Percentiles rank a stretch among this genome's conserved stretches.
Evolutionary conservation across 768 basidiomycete genomes (phyloP).

Genomic region (Hemileccinum impolitum): DNA sequence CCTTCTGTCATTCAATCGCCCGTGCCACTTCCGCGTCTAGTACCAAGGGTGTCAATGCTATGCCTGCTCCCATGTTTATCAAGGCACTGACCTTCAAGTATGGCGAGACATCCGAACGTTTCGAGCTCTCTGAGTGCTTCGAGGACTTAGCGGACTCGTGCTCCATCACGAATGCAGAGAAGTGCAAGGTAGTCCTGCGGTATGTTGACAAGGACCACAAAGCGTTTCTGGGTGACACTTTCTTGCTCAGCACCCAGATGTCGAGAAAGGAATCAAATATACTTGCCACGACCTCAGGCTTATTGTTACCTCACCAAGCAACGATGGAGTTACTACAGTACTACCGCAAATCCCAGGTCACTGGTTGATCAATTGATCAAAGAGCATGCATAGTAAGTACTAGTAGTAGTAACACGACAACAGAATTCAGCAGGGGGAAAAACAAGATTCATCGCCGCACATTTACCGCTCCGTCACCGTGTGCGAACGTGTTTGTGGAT

Average conservation of each 20-base stretch:
- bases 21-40: no score
- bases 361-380: no score
- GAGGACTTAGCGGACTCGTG: neutral
- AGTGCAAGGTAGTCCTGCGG: neutral
- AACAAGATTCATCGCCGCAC: no score
- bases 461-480: no score
- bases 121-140: conserved; percentile 6
- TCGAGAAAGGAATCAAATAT: conserved; percentile 1
- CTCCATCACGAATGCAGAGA: neutral
- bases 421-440: no score
- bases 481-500: no score
- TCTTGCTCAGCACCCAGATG: neutral
- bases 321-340: neutral
- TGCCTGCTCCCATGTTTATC: neutral
- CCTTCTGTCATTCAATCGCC: no score
- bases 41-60: neutral
- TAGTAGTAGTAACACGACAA: no score
- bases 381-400: no score
- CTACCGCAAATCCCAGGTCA: no score
- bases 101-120: neutral
- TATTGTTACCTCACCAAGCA: neutral
- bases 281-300: neutral
- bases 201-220: conserved; percentile 2
- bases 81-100: neutral
- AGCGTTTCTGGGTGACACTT: conserved; percentile 4